phyloP scores from a whole-genome alignment of 2,329 filamentous ascomycete genomes.

The Fusarium musae region DNA sequence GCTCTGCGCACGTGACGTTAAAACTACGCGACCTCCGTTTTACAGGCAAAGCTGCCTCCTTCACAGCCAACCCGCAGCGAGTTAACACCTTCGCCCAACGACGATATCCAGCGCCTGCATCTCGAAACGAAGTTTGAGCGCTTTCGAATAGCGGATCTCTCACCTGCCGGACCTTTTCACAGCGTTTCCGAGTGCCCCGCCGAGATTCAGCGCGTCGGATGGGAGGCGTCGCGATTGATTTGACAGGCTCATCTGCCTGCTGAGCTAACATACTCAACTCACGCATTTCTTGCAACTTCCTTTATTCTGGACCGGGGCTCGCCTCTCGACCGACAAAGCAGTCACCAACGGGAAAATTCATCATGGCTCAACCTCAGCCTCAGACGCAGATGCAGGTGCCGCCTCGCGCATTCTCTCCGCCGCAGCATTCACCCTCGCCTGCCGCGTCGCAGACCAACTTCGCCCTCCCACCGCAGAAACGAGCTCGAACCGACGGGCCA shows the following conservation, averaged over 20 bases:
- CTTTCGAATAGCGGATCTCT: constrained; percentile 12
- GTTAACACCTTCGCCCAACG: constrained; percentile 39
- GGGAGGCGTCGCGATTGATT: constrained; percentile 57
- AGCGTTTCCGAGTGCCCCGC: constrained; percentile 28
- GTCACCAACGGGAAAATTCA: constrained; percentile 6
- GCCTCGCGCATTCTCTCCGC: constrained; percentile 70
- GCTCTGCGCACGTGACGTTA: constrained; percentile 56
- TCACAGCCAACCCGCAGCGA: constrained; percentile 42
- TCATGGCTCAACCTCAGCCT: constrained; percentile 71
- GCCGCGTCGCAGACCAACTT: constrained; percentile 64
- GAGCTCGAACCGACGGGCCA: constrained; percentile 68
- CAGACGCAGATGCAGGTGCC: constrained; percentile 54
- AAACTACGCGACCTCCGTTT: constrained; percentile 53
- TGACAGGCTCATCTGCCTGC: constrained; percentile 63
- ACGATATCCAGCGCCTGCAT: constrained; percentile 42
- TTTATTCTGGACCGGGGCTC: constrained; percentile 18
- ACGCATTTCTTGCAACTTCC: constrained; percentile 23
- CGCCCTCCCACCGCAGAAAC: constrained; percentile 75
- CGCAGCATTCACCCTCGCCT: constrained; percentile 71
- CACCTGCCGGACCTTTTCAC: constrained; percentile 6
- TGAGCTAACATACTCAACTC: constrained; percentile 46
- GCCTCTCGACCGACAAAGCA: constrained; percentile 7
- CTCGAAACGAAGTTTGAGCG: constrained; percentile 28
- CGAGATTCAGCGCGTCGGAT: constrained; percentile 54
- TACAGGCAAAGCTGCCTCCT: constrained; percentile 47